Base-by-base conservation (phyloP, 2,329 filamentous ascomycete species). In the Aspergillus sp. region DNA sequence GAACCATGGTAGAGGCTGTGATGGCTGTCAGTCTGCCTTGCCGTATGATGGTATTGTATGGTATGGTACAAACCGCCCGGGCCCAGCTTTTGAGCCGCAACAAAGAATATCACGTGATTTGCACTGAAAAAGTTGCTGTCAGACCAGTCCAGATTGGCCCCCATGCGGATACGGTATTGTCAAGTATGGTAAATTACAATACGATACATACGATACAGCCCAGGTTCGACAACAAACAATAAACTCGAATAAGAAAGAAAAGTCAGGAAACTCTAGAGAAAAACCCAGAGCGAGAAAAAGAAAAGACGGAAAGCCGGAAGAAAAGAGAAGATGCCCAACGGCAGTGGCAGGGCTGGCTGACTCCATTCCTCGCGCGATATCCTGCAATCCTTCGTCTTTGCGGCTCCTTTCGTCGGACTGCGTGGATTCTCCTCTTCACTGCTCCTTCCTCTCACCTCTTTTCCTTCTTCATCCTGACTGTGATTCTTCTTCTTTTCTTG, bases 1-100 rank as follows among this genome's bases (percentile, higher is more conserved):
- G 5, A 26, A 27, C n/a, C 10, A 12, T 12, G 10, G 7, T 19
- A 26, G 36, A 39, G 36, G 36, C 36, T 36, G 34, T 36, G 34
- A 36, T 6, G 7, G 6, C 34, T 32, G 30, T 32, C 12, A 39
- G 8, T 39, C 36, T 39, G 36, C 36, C 36, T 39, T 39, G 36
- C 12, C 12, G 27, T 39, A 39, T 8, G 29, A 43, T 19, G 29
- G 45, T 40, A 52, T 29, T 7, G 12, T 34, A 49, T 29, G 4
- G 29, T 49, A 45, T 35, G 30, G 32, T 49, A 47, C 34, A 29
- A 32, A 12, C 19, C 19, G 19, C 19, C 19, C 19, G 19, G 19
- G 19, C 19, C 19, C 19, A 19, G 19, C 26, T 39, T 26, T 52
- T 53, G 49, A 56, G 54, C 55, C 52, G 53, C 55, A 55, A 43